These are phyloP conservation scores for Castanea mollissima DNA, from an alignment of 306 rosid genomes.

Conservation along the genomic window DNA sequence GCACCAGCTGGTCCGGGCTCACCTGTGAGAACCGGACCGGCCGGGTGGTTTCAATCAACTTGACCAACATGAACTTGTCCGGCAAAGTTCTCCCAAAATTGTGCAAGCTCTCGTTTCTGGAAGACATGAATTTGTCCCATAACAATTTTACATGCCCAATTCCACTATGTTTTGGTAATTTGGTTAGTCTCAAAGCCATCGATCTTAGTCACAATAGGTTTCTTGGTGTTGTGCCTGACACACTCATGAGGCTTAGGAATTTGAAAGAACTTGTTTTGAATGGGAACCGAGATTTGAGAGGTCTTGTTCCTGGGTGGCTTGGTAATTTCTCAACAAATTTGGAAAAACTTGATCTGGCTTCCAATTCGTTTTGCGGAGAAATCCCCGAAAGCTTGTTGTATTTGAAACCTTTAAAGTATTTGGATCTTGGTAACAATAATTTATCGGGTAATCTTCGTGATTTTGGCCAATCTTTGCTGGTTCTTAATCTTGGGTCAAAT, in stretches of 20 bases:
- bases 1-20: conserved; percentile 76
- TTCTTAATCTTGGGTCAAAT: conserved; percentile 83
- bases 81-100: conserved; percentile 67
- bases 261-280: conserved; percentile 66
- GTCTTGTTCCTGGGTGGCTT: conserved; percentile 72
- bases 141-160: conserved; percentile 60
- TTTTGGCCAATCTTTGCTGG: conserved; percentile 70
- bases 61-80: conserved; percentile 64
- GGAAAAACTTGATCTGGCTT: conserved; percentile 59
- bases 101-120: conserved; percentile 58
- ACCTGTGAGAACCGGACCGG: conserved; percentile 71
- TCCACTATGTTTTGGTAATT: conserved; percentile 66
- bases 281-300: conserved; percentile 69
- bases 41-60: conserved; percentile 61
- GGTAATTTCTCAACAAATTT: conserved; percentile 80
- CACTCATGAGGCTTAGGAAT: conserved; percentile 54
- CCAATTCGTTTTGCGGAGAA: conserved; percentile 59
- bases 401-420: conserved; percentile 59
- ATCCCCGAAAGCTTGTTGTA: conserved; percentile 72
- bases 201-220: conserved; percentile 71
- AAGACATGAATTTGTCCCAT: conserved; percentile 53
- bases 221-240: conserved; percentile 65
- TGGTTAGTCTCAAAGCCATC: conserved; percentile 46
- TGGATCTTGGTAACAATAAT: conserved; percentile 62
- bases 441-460: conserved; percentile 61